Conservation (phyloP, 1,284 basidiomycete species). For the Cryptococcus depauperatus region DNA sequence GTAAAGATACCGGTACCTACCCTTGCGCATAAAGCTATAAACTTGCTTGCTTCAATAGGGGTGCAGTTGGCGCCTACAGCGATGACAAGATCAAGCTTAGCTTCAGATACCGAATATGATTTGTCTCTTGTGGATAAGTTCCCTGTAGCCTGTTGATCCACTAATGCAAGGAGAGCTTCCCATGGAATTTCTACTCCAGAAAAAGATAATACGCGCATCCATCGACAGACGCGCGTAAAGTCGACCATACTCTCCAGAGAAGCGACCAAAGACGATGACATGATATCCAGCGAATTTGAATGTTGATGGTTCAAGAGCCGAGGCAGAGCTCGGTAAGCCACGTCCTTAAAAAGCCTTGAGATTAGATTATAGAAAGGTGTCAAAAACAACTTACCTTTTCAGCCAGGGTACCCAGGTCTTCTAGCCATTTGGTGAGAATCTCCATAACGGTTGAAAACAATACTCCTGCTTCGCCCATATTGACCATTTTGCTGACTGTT, state of each 20-base stretch:
- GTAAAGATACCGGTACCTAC: slow-evolving; percentile 12
- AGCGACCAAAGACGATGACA: slow-evolving; percentile 51
- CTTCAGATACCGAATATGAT: slow-evolving; percentile 2
- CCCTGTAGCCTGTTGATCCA: slow-evolving; percentile 13
- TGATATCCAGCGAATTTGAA: slow-evolving; percentile 49
- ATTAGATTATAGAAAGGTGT: background rate
- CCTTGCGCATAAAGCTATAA: slow-evolving; percentile 22
- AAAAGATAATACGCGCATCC: slow-evolving; percentile 58
- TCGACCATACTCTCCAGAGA: slow-evolving; percentile 49
- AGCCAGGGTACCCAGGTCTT: slow-evolving; percentile 37
- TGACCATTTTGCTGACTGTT: slow-evolving; percentile 26
- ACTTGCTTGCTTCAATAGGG: slow-evolving; percentile 13
- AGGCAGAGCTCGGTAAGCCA: slow-evolving; percentile 48
- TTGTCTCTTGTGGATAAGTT: background rate
- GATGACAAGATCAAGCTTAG: slow-evolving; percentile 25
- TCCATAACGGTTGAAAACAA: slow-evolving; percentile 57
- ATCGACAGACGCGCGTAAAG: slow-evolving; percentile 52
- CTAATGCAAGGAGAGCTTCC: slow-evolving; percentile 14
- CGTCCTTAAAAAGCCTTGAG: slow-evolving; percentile 15
- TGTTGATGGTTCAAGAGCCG: slow-evolving; percentile 49
- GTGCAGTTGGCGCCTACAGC: slow-evolving; percentile 27
- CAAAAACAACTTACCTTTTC: slow-evolving; percentile 15
- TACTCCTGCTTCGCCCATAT: slow-evolving; percentile 40
- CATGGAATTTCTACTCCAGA: slow-evolving; percentile 62
- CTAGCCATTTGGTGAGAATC: slow-evolving; percentile 59